These are phyloP conservation scores for Polychaeton citri DNA, from an alignment of 2,329 filamentous ascomycete species.

Conservation along the genomic window DNA sequence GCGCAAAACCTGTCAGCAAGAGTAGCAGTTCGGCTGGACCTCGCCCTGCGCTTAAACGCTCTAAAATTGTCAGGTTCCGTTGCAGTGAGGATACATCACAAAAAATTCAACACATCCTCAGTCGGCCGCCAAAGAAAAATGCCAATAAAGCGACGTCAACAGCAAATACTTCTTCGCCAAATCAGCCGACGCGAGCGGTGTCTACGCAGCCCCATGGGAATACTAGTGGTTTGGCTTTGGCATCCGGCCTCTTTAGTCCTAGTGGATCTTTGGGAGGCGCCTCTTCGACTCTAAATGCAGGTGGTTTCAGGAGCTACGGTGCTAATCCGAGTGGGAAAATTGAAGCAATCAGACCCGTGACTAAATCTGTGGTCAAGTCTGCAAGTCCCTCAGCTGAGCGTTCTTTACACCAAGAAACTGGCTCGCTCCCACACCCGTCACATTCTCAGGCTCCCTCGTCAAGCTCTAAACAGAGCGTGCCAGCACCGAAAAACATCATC, in stretches of 20 bases:
- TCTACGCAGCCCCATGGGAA: too few species aligned
- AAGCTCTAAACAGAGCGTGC: not conserved
- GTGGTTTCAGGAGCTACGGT: slow-evolving; percentile 1
- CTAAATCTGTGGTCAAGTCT: too few species aligned
- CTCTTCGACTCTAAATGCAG: not conserved
- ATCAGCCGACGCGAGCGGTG: too few species aligned
- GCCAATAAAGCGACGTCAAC: too few species aligned
- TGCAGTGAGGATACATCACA: not conserved
- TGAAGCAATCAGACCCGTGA: too few species aligned
- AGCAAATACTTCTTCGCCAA: too few species aligned
- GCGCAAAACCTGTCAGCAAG: slow-evolving; percentile 2
- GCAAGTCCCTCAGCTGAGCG: too few species aligned
- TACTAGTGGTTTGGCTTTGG: too few species aligned
- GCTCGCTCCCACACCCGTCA: too few species aligned
- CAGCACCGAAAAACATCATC: not conserved
- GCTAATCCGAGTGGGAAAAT: too few species aligned
- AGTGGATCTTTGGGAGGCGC: not conserved
- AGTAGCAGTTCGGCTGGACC: slow-evolving; percentile 1
- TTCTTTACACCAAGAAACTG: too few species aligned
- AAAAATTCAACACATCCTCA: not conserved
- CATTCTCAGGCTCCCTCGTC: too few species aligned
- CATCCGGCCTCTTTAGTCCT: not conserved
- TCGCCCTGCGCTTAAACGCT: slow-evolving; percentile 1
- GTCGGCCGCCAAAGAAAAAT: slow-evolving; percentile 1
- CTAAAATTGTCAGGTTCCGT: not conserved